phyloP scores from a whole-genome alignment of 2,329 filamentous ascomycete genomes.

The Phyllosticta citribraziliensis region DNA sequence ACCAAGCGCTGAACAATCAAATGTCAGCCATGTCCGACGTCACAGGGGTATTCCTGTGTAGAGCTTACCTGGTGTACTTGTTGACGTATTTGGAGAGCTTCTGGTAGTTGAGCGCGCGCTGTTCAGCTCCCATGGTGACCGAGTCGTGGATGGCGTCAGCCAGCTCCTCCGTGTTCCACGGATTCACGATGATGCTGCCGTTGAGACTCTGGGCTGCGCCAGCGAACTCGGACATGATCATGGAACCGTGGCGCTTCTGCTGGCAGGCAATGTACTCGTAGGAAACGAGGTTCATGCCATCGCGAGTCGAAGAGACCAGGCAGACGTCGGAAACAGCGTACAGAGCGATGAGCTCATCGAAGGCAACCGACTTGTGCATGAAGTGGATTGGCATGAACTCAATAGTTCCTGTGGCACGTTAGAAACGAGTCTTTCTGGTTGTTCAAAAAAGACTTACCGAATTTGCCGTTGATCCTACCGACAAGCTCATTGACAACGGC shows the following conservation, averaged over 20 bases:
- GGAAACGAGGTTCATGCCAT: conserved; percentile 97
- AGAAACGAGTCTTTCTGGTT: background rate
- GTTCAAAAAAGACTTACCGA: conserved; percentile 45
- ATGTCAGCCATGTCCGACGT: conserved; percentile 15
- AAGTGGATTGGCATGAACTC: conserved; percentile 99
- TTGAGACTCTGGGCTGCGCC: conserved; percentile 92
- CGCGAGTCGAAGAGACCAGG: conserved; percentile 87
- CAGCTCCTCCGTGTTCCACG: conserved; percentile 96
- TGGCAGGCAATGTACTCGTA: conserved; percentile 98
- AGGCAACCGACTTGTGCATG: conserved; percentile 89
- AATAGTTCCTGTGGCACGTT: conserved; percentile 54
- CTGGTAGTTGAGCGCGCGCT: conserved; percentile 75
- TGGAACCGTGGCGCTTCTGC: conserved; percentile 76
- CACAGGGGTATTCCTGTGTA: background rate
- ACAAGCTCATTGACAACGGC: conserved; percentile 95
- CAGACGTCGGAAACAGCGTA: conserved; percentile 90
- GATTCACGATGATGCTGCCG: conserved; percentile 88
- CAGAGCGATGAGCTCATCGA: conserved; percentile 87
- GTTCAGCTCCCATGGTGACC: conserved; percentile 91
- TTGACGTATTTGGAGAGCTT: conserved; percentile 93
- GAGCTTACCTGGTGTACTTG: conserved; percentile 73
- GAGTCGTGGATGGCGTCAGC: conserved; percentile 89
- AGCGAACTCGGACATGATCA: conserved; percentile 95
- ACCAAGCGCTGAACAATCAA: conserved; percentile 59
- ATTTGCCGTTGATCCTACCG: conserved; percentile 92